Base-by-base conservation (phyloP, 306 rosid species). In the Sesbania bispinosa region DNA sequence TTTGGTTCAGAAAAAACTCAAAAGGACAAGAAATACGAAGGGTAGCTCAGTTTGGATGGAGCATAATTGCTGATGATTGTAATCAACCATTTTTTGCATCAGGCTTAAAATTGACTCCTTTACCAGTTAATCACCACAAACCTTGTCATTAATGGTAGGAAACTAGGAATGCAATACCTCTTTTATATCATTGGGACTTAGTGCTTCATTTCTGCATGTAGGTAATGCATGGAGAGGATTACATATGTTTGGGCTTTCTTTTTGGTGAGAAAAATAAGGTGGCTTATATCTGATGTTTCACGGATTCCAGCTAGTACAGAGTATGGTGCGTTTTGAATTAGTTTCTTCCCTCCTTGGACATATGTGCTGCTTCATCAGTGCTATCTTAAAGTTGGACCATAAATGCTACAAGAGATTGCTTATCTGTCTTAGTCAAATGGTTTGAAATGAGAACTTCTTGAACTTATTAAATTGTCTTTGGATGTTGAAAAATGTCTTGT, bases 161-260 rank as follows among this genome's bases (percentile, higher is more conserved):
- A n/a, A n/a, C n/a, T n/a, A n/a, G n/a, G 26, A 51, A 23, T 54
- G 4, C 75, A 46, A 10, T 66, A 7, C 5, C 58, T 54, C 23
- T 76, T 58, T 6, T 62, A 9, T 59, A 5, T 13, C 54, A 73
- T 43, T 18, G 57, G 41, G 54, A 74, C 36, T 57, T 78, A 8
- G n/a, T 6, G 58, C 58, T 60, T 23, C 65, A 43, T 69, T 54
- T 82, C 55, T 67, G 66, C 43, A 43, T 76, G 58, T 70, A 92
- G 96, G 96, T 92, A 51, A 87, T 92, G 89, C 96, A 92, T 61
- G 97, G 96, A 62, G 96, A 89, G 69, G 97, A 92, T 75, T 92
- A 89, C 59, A 61, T 84, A 62, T 84, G 96, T 79, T 69, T 92
- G 88, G 97, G 97, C 20, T 92, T 77, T 81, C 89, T 89, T 50